phyloP scores from a whole-genome alignment of 345 rosid species.

The Camelina neglecta region DNA sequence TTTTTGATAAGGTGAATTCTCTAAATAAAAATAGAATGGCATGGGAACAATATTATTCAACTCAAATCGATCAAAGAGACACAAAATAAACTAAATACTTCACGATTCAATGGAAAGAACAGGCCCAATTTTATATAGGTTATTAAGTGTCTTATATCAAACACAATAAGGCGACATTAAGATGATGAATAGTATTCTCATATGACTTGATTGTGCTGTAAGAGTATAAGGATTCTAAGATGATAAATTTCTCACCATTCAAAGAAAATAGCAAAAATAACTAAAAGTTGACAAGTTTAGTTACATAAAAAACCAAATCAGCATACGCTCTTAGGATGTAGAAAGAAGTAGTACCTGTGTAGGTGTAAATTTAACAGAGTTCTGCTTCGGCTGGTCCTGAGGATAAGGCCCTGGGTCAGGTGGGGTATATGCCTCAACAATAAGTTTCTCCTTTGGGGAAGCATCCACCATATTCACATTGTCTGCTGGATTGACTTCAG shows the following conservation, averaged over 20 bases:
- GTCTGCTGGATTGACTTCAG: slow-evolving; percentile 47
- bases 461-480: slow-evolving; percentile 61
- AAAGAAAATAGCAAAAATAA: neutral
- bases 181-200: slow-evolving; percentile 17
- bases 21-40: neutral
- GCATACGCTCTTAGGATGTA: slow-evolving; percentile 11
- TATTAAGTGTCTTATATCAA: slow-evolving; percentile 12
- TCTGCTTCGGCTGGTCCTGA: slow-evolving; percentile 98
- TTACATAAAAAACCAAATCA: slow-evolving; percentile 18
- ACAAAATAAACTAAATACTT: slow-evolving; percentile 5
- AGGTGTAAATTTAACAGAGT: slow-evolving; percentile 89
- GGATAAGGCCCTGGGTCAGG: slow-evolving; percentile 99
- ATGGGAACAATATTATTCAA: slow-evolving; percentile 4
- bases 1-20: slow-evolving; percentile 28
- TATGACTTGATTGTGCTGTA: slow-evolving; percentile 15
- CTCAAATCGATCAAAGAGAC: neutral
- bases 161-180: slow-evolving; percentile 20
- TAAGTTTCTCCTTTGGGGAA: slow-evolving; percentile 63
- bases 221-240: slow-evolving; percentile 13
- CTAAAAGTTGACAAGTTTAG: neutral
- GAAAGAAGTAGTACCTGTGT: slow-evolving; percentile 68
- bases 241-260: slow-evolving; percentile 15
- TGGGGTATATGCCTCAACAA: slow-evolving; percentile 91
- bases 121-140: neutral
- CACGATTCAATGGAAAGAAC: neutral